Evolutionary conservation across 1,139 yeast genomes (phyloP).

Genomic region (Starmera stellimalicola): DNA sequence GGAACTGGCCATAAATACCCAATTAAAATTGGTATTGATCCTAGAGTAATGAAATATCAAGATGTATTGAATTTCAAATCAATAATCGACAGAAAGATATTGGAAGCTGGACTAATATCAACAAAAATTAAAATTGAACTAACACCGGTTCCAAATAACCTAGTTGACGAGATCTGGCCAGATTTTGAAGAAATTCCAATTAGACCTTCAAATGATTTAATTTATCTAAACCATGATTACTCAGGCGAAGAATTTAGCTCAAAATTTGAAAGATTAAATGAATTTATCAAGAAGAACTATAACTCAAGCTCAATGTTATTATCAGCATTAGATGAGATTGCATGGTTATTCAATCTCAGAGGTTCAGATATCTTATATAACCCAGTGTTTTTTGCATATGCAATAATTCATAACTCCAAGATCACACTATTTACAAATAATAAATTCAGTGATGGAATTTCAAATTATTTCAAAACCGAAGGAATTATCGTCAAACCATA

Average conservation of each 20-base stretch:
- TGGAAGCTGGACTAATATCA: conserved; percentile 13
- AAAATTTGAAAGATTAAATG: conserved; percentile 26
- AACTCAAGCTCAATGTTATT: conserved; percentile 19
- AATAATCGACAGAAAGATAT: conserved; percentile 22
- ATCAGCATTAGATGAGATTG: conserved; percentile 77
- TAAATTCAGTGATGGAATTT: conserved; percentile 21
- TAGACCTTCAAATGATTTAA: conserved; percentile 33
- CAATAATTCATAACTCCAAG: conserved; percentile 45
- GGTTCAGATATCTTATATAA: conserved; percentile 82
- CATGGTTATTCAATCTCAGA: conserved; percentile 85
- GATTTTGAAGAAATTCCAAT: conserved; percentile 39
- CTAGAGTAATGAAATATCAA: conserved; percentile 54
- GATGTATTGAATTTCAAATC: conserved; percentile 28
- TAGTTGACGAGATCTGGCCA: conserved; percentile 73
- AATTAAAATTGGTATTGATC: conserved; percentile 41
- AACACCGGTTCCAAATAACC: conserved; percentile 56
- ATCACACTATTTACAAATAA: conserved; percentile 55
- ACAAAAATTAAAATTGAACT: conserved; percentile 40
- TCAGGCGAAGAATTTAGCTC: conserved; percentile 38
- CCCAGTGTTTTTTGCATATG: conserved; percentile 84
- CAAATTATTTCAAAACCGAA: conserved; percentile 21
- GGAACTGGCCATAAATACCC: conserved; percentile 24
- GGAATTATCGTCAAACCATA: conserved; percentile 44
- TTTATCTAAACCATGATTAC: conserved; percentile 33
- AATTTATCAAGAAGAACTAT: conserved; percentile 27